phyloP scores from a whole-genome alignment of 2,329 filamentous ascomycete species.

The Trichoderma harzianum region DNA sequence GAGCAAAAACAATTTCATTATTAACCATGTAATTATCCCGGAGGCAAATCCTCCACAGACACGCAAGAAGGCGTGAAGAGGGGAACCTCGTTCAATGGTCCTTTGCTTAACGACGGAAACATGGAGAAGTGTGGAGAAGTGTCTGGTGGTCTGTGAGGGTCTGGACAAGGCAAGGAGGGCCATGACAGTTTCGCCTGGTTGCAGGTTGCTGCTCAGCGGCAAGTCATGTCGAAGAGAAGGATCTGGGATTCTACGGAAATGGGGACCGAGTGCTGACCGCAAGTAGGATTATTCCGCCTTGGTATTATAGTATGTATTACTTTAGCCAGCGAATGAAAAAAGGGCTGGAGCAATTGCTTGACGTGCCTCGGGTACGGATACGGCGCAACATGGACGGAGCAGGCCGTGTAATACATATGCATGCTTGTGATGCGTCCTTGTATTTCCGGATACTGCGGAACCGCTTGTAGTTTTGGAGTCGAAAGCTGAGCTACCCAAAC shows the following conservation, averaged over 20 bases:
- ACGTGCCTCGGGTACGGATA: too few species aligned
- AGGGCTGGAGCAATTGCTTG: not conserved
- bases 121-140: not conserved
- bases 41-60: not conserved
- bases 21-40: slow-evolving; percentile 1
- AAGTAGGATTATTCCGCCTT: not conserved
- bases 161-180: not conserved
- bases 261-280: not conserved
- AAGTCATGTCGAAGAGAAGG: not conserved
- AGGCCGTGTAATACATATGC: not conserved
- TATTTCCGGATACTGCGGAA: not conserved
- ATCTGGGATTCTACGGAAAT: not conserved
- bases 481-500: not conserved
- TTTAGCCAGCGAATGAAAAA: not conserved
- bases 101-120: not conserved
- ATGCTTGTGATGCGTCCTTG: not conserved
- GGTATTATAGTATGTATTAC: not conserved
- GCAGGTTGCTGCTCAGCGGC: not conserved
- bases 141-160: not conserved
- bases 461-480: not conserved
- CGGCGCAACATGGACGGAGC: not conserved
- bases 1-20: not conserved
- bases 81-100: not conserved
- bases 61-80: not conserved
- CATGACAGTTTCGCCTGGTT: not conserved